phyloP scores from a whole-genome alignment of 257 asterid genomes.

The Lycium ferocissimum region DNA sequence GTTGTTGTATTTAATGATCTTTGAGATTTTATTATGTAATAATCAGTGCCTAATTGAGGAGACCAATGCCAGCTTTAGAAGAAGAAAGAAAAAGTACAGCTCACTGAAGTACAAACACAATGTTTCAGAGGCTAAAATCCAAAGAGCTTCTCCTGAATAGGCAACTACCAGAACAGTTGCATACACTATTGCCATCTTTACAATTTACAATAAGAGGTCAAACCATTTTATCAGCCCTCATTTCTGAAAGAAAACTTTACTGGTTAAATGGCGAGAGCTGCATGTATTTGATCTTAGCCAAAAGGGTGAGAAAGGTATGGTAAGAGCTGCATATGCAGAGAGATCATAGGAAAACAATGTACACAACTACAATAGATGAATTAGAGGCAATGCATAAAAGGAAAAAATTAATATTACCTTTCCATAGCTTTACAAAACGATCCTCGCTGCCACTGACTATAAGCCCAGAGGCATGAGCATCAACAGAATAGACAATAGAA shows the following conservation, averaged over 20 bases:
- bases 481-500: constrained; percentile 90
- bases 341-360: constrained; percentile 8
- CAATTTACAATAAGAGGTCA: background rate
- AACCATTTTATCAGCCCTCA: constrained; percentile 6
- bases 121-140: background rate
- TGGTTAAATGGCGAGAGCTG: background rate
- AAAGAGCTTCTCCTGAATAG: constrained; percentile 13
- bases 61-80: constrained; percentile 17
- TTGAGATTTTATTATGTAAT: background rate
- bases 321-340: background rate
- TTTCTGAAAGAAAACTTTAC: constrained; percentile 13
- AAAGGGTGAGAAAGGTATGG: background rate
- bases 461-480: constrained; percentile 89
- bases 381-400: constrained; percentile 5
- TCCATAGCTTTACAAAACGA: constrained; percentile 92
- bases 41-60: background rate
- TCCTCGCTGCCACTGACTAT: constrained; percentile 97
- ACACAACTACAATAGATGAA: background rate
- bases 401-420: constrained; percentile 57
- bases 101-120: background rate
- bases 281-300: constrained; percentile 14
- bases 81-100: background rate
- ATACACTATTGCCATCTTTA: background rate
- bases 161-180: background rate
- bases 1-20: background rate